phyloP scores from a whole-genome alignment of 768 basidiomycete genomes.

The Gelatoporia subvermispora region DNA sequence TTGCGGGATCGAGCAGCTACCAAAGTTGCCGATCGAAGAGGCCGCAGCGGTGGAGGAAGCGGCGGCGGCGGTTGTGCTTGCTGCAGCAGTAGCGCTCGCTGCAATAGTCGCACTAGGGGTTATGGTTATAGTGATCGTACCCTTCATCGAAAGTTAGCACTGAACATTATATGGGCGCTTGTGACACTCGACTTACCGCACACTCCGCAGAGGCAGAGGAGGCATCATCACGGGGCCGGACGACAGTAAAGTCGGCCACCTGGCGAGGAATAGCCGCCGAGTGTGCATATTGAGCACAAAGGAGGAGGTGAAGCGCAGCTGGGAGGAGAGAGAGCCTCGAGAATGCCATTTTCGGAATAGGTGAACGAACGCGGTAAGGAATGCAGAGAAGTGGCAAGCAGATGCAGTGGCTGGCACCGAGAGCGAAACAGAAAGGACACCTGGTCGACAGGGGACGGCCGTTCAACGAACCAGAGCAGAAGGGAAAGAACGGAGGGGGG shows the following conservation, averaged over 20 bases:
- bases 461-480: conserved; percentile 40
- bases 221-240: not conserved
- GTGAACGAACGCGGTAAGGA: conserved; percentile 4
- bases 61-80: not conserved
- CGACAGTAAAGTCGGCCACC: conserved; percentile 6
- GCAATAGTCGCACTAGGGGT: not conserved
- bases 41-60: conserved; percentile 4
- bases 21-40: conserved; percentile 6
- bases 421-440: conserved; percentile 29
- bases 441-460: conserved; percentile 42
- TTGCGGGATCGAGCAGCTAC: conserved; percentile 20
- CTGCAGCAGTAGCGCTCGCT: not conserved
- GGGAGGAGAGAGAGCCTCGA: conserved; percentile 14
- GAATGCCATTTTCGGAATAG: conserved; percentile 17
- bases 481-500: conserved; percentile 4
- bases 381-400: conserved; percentile 19
- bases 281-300: conserved; percentile 29
- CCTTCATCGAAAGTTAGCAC: not conserved
- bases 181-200: not conserved
- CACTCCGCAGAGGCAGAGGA: conserved; percentile 2
- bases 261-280: conserved; percentile 28
- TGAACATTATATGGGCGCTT: not conserved
- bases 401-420: conserved; percentile 18
- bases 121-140: not conserved
- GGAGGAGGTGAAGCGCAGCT: conserved; percentile 16